Percentiles rank a stretch among this genome's conserved stretches.
These are phyloP conservation scores for Bipolaris gigantea DNA, from an alignment of 2,329 filamentous ascomycete genomes.

Conservation along the genomic window DNA sequence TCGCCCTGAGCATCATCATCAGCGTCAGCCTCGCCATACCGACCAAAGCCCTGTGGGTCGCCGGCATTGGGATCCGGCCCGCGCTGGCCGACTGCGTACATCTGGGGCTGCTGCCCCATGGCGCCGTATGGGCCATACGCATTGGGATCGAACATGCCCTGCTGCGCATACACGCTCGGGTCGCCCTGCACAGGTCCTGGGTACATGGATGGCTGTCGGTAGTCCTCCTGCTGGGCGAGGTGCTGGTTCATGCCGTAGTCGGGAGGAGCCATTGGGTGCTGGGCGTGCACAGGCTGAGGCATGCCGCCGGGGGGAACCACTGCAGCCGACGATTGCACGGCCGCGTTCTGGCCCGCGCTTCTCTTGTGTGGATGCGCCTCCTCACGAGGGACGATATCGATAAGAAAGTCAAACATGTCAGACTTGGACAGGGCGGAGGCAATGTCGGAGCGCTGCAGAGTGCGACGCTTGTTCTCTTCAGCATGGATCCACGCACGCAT, in stretches of 20 bases:
- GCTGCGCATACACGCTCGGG: conserved; percentile 73
- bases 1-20: conserved; percentile 48
- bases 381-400: conserved; percentile 96
- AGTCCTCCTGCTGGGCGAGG: conserved; percentile 66
- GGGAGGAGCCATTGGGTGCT: conserved; percentile 58
- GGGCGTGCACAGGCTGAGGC: conserved; percentile 49
- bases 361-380: conserved; percentile 87
- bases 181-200: conserved; percentile 75
- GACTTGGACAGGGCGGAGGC: conserved; percentile 94
- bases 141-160: conserved; percentile 78
- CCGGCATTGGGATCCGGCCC: conserved; percentile 43
- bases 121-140: conserved; percentile 77
- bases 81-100: conserved; percentile 45
- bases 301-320: conserved; percentile 39
- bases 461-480: conserved; percentile 97
- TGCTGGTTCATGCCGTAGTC: conserved; percentile 61
- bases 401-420: conserved; percentile 99
- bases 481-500: conserved; percentile 99
- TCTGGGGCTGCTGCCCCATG: conserved; percentile 74
- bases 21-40: conserved; percentile 44
- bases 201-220: conserved; percentile 82
- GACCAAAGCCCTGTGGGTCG: conserved; percentile 43
- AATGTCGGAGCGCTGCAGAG: conserved; percentile 93
- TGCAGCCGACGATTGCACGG: conserved; percentile 47
- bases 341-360: conserved; percentile 41